A percentile compares a stretch with the other conserved stretches of the same genome.
Conservation (phyloP, 2,329 filamentous ascomycete genomes). For the Penicillium sp. region DNA sequence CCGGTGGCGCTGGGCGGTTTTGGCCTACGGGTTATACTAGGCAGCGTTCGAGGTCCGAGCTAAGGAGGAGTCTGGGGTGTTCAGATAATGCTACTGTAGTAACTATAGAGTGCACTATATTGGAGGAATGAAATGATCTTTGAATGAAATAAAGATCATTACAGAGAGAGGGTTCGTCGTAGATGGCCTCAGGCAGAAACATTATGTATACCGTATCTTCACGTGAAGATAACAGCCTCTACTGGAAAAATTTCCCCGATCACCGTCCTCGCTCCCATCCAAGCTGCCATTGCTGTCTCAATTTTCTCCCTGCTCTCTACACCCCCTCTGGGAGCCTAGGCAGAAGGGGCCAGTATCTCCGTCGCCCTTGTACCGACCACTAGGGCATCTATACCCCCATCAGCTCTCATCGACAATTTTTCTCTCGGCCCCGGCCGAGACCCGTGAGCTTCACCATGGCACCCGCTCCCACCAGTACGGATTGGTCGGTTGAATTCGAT, state of each 20-base stretch:
- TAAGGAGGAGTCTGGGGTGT: not conserved
- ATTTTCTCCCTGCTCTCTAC: constrained; percentile 20
- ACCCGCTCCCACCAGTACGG: constrained; percentile 57
- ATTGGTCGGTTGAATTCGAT: constrained; percentile 83
- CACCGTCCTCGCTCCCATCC: constrained; percentile 21
- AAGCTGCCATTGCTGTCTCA: constrained; percentile 26
- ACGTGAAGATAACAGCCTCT: constrained; percentile 41
- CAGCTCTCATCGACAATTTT: constrained; percentile 4
- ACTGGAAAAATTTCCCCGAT: constrained; percentile 42
- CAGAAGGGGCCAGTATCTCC: constrained; percentile 9
- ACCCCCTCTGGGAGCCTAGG: constrained; percentile 14
- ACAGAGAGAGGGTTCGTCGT: no score
- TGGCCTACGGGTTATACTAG: not conserved
- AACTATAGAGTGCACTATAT: not conserved
- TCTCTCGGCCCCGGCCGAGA: constrained; percentile 8
- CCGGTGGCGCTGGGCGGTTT: not conserved
- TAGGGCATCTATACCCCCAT: not conserved
- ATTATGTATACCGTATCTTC: constrained; percentile 27
- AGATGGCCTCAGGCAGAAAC: not conserved
- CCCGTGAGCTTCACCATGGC: constrained; percentile 44
- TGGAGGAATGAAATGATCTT: not conserved
- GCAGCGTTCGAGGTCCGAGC: not conserved
- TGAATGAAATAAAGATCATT: no score
- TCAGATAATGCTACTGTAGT: not conserved
- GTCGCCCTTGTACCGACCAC: not conserved